These are phyloP conservation scores for Entonaema liquescens DNA, from an alignment of 495 filamentous ascomycete species.

Conservation along the genomic window DNA sequence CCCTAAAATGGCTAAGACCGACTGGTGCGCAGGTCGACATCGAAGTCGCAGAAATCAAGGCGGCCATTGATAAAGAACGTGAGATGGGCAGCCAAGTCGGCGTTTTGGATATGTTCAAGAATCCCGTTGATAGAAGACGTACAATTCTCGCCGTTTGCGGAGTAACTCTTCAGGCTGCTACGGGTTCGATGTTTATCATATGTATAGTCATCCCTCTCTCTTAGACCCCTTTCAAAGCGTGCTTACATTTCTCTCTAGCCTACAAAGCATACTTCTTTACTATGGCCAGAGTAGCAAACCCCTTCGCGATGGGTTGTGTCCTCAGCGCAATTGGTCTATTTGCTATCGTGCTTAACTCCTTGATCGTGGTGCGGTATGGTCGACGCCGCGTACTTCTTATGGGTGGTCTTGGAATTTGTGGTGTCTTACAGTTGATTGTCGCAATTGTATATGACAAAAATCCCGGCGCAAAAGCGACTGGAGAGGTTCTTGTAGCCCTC, in stretches of 20 bases:
- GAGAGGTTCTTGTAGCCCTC: slow-evolving; percentile 55
- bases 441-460: slow-evolving; percentile 56
- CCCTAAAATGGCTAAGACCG: slow-evolving; percentile 54
- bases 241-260: slow-evolving; percentile 36
- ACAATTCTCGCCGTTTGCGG: slow-evolving; percentile 54
- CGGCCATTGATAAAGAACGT: slow-evolving; percentile 54
- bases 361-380: slow-evolving; percentile 56
- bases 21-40: slow-evolving; percentile 47
- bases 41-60: slow-evolving; percentile 57
- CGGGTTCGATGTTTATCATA: slow-evolving; percentile 64
- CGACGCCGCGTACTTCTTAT: slow-evolving; percentile 58
- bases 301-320: slow-evolving; percentile 60
- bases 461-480: slow-evolving; percentile 52
- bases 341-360: slow-evolving; percentile 57
- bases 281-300: slow-evolving; percentile 60
- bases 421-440: slow-evolving; percentile 55
- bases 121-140: slow-evolving; percentile 54
- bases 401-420: slow-evolving; percentile 54
- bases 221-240: not conserved
- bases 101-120: slow-evolving; percentile 56
- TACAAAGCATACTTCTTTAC: slow-evolving; percentile 66
- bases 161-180: slow-evolving; percentile 58
- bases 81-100: slow-evolving; percentile 47
- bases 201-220: slow-evolving; percentile 20
- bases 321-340: slow-evolving; percentile 57